phyloP scores from a whole-genome alignment of 768 basidiomycete species.

The Coprinopsis sp. region DNA sequence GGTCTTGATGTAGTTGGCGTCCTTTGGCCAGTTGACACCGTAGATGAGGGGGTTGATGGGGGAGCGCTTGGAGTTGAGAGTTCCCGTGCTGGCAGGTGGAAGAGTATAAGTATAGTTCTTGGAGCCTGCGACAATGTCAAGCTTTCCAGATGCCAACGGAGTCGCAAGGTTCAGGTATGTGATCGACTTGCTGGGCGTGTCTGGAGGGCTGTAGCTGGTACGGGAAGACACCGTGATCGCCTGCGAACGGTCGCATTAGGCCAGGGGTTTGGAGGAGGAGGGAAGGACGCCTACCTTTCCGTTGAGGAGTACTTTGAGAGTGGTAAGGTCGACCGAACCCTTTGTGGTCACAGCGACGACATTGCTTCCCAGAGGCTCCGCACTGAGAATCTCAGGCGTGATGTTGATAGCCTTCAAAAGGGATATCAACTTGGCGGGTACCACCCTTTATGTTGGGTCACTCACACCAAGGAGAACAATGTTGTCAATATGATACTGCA shows the following conservation, averaged over 20 bases:
- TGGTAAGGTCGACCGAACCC: conserved; percentile 41
- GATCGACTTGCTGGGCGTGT: conserved; percentile 42
- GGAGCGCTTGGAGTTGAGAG: conserved; percentile 28
- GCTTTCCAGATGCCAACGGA: conserved; percentile 34
- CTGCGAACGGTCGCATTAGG: conserved; percentile 15
- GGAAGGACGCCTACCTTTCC: conserved; percentile 36
- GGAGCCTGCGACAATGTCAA: conserved; percentile 38
- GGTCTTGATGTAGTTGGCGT: conserved; percentile 39
- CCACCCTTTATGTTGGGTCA: neutral
- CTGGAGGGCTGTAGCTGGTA: conserved; percentile 38
- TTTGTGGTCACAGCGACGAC: conserved; percentile 45
- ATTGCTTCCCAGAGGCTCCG: conserved; percentile 45
- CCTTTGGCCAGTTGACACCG: conserved; percentile 52
- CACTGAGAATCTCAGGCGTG: conserved; percentile 44
- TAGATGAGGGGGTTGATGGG: conserved; percentile 46
- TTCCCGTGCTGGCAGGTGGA: too few relatives aligned
- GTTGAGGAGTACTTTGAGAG: conserved; percentile 34
- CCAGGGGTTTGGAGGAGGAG: neutral
- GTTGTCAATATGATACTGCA: conserved; percentile 47
- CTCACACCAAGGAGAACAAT: conserved; percentile 39
- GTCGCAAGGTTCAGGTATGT: conserved; percentile 43
- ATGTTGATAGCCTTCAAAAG: conserved; percentile 39
- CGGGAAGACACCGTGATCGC: conserved; percentile 28
- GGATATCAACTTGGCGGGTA: neutral
- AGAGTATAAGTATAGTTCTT: conserved; percentile 37